Evolutionary conservation across 2,329 filamentous ascomycete genomes (phyloP).

Genomic region (Alternaria conjuncta): DNA sequence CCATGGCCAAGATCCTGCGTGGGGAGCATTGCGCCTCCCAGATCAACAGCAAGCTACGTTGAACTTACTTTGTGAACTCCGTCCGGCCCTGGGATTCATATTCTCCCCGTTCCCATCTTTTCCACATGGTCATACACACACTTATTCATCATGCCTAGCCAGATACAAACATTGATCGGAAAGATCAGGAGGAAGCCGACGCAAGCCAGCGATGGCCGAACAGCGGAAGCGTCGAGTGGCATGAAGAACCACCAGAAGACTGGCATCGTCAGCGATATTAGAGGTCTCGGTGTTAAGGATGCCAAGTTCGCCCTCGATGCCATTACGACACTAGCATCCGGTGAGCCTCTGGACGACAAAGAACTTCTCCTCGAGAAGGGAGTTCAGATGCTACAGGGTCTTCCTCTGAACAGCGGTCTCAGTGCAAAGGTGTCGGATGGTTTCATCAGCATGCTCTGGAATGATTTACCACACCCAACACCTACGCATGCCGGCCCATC

Average conservation of each 20-base stretch:
- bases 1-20: constrained; percentile 8
- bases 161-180: constrained; percentile 53
- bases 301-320: constrained; percentile 59
- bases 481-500: constrained; percentile 56
- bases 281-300: constrained; percentile 59
- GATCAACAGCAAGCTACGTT: constrained; percentile 1
- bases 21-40: constrained; percentile 8
- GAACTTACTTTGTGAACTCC: constrained; percentile 3
- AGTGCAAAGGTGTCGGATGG: constrained; percentile 56
- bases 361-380: constrained; percentile 54
- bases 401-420: constrained; percentile 59
- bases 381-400: constrained; percentile 59
- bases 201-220: constrained; percentile 56
- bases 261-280: constrained; percentile 59
- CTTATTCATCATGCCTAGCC: constrained; percentile 35
- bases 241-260: constrained; percentile 33
- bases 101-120: background rate
- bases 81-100: constrained; percentile 1
- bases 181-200: constrained; percentile 56
- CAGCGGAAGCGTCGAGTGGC: constrained; percentile 37
- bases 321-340: constrained; percentile 67
- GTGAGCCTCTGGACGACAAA: constrained; percentile 69
- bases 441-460: constrained; percentile 62
- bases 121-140: constrained; percentile 1
- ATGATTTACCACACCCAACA: constrained; percentile 60